Percentiles rank a stretch among this genome's conserved stretches.
These are phyloP conservation scores for Beta macrorhiza DNA, from an alignment of 179 eudicot species.

Conservation along the genomic window DNA sequence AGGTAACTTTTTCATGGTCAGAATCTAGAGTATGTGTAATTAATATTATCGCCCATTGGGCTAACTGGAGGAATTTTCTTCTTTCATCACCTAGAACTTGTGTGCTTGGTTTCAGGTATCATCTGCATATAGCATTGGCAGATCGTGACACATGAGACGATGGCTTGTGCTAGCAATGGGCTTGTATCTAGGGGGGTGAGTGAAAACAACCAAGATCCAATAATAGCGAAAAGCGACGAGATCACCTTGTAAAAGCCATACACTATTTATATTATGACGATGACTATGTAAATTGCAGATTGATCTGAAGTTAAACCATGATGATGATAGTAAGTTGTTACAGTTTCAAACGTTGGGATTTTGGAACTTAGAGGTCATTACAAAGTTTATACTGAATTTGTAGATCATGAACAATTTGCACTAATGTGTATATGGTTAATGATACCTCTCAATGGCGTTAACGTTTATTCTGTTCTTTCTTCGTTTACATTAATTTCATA, in stretches of 20 bases:
- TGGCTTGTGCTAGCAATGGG: neutral
- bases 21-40: neutral
- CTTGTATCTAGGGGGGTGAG: slow-evolving; percentile 5
- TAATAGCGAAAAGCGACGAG: neutral
- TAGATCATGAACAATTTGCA: slow-evolving; percentile 7
- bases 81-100: neutral
- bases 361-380: neutral
- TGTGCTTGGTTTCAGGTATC: slow-evolving; percentile 23
- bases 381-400: neutral
- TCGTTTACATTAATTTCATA: too few species aligned
- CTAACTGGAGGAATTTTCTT: neutral
- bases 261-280: neutral
- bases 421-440: neutral
- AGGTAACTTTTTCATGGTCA: neutral
- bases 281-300: slow-evolving; percentile 17
- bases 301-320: slow-evolving; percentile 4
- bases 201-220: neutral
- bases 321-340: slow-evolving; percentile 9
- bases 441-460: neutral
- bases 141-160: neutral
- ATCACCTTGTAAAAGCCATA: slow-evolving; percentile 13
- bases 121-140: slow-evolving; percentile 6
- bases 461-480: neutral
- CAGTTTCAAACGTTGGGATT: slow-evolving; percentile 4
- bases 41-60: neutral